Percentiles rank a stretch among this genome's conserved stretches.
Conservation (phyloP, 805 yeast species). For the Novakomyces olei region DNA sequence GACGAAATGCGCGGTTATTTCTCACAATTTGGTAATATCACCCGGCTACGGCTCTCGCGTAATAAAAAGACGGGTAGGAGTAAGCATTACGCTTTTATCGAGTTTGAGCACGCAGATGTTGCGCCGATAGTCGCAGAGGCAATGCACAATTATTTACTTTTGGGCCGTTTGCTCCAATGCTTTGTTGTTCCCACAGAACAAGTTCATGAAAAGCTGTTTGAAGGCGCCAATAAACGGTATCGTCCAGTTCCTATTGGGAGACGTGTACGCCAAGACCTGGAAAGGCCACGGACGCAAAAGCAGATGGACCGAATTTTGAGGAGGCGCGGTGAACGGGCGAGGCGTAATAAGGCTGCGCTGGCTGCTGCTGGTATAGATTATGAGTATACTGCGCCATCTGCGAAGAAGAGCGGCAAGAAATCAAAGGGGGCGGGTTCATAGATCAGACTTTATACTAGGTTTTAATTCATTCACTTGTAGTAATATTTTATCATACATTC, state of each 20-base stretch:
- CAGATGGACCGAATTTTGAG: slow-evolving; percentile 33
- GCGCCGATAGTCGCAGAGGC: slow-evolving; percentile 83
- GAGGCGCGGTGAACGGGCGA: slow-evolving; percentile 23
- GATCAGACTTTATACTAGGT: no score
- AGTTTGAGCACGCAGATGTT: slow-evolving; percentile 49
- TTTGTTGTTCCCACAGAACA: slow-evolving; percentile 25
- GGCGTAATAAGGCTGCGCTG: no score
- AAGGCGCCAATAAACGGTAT: slow-evolving; percentile 32
- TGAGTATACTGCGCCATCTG: slow-evolving; percentile 8
- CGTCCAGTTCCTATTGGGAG: slow-evolving; percentile 37
- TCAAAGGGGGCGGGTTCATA: no score
- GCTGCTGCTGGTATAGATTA: slow-evolving; percentile 38
- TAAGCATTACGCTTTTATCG: slow-evolving; percentile 79
- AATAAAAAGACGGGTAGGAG: slow-evolving; percentile 78
- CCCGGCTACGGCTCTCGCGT: slow-evolving; percentile 59
- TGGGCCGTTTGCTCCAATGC: slow-evolving; percentile 70
- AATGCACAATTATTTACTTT: slow-evolving; percentile 79
- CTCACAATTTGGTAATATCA: slow-evolving; percentile 71
- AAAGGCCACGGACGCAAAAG: slow-evolving; percentile 31
- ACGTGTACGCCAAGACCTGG: slow-evolving; percentile 30
- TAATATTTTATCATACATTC: no score
- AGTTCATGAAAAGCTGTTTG: slow-evolving; percentile 30
- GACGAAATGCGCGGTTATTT: slow-evolving; percentile 49
- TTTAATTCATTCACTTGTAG: no score
- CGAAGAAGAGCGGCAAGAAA: background rate